Conservation (phyloP, 2,329 filamentous ascomycete genomes). For the Keithomyces neogunnii region DNA sequence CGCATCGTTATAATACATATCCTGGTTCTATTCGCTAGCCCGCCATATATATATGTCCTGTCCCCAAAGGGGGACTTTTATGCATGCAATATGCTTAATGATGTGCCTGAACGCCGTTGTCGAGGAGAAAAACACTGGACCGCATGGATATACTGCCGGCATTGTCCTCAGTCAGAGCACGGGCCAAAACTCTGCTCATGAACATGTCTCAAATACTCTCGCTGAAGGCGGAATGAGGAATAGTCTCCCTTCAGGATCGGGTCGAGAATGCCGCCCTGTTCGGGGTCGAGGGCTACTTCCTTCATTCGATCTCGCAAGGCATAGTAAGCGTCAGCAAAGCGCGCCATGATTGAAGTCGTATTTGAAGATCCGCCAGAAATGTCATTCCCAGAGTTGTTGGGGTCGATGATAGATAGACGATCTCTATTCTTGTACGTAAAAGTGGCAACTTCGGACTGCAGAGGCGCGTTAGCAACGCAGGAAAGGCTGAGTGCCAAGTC, state of each 20-base stretch:
- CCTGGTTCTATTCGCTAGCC: constrained; percentile 1
- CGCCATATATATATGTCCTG: not conserved
- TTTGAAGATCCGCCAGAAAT: constrained; percentile 80
- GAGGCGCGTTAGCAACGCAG: not conserved
- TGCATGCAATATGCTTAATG: not conserved
- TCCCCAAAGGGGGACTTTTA: constrained; percentile 3
- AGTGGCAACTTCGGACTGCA: constrained; percentile 32
- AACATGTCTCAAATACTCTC: constrained; percentile 50
- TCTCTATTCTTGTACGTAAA: constrained; percentile 52
- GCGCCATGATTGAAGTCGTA: constrained; percentile 55
- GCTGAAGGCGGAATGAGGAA: constrained; percentile 60
- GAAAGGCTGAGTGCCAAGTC: not conserved
- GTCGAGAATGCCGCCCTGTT: constrained; percentile 47
- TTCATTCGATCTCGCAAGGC: constrained; percentile 50
- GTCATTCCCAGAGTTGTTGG: constrained; percentile 77
- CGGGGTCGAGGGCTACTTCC: constrained; percentile 30
- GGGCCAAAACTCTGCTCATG: constrained; percentile 32
- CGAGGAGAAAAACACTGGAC: not conserved
- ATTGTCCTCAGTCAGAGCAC: constrained; percentile 17
- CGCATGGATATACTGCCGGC: not conserved
- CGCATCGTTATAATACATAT: constrained; percentile 10
- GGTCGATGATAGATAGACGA: constrained; percentile 82
- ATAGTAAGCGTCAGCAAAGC: constrained; percentile 59
- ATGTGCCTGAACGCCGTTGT: constrained; percentile 4
- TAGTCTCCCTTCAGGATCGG: constrained; percentile 74